Evolutionary conservation across 768 basidiomycete species (phyloP), one percentile per base, ranked within the genome.

Genomic region (Tephrocybe sp.): DNA sequence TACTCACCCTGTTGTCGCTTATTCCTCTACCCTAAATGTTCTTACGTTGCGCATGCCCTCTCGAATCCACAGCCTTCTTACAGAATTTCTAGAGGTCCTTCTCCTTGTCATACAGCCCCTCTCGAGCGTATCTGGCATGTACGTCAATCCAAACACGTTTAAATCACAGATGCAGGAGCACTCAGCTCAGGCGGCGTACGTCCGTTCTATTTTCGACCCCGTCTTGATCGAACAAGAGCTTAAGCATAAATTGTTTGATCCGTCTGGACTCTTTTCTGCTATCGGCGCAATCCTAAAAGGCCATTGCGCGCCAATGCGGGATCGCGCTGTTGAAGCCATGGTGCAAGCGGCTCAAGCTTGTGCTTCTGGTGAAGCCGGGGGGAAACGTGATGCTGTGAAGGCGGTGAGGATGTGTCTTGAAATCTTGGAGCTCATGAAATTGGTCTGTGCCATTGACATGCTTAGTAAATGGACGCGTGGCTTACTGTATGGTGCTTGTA

Each of bases 301-400:
- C 29, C 93, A 97, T 59, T 95, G 94, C 54, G 94, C 94, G 5
- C 94, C 94, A 12, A 94, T 95, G 84, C 76, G 94, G 29, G 94
- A 97, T 67, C 77, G 73, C 12, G 79, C 83, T 37, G 86, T 97
- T 22, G 89, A 93, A 61, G 77, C 76, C 31, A 91, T 97, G 89
- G 84, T 95, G 27, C 72, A 74, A 45, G 74, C 80, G 10, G 90
- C 90, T 2, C 73, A 75, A 49, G 66, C 74, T 23, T 80, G 83
- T 64, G 73, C 77, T 9, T 77, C 78, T 4, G 78, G 78, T 1
- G 78, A 74, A 36, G 66, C 67, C 24, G 82, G 81, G 13, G 77
- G 69, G 56, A 80, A 79, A 50, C 70, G 75, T 47, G 82, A 86
- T 55, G 84, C 86, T 8, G 81, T 91, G 40, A 76, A 72, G 49